Percentiles rank a stretch among this genome's conserved stretches.
phyloP scores from a whole-genome alignment of 768 basidiomycete genomes.

The Boletus patriciae region DNA sequence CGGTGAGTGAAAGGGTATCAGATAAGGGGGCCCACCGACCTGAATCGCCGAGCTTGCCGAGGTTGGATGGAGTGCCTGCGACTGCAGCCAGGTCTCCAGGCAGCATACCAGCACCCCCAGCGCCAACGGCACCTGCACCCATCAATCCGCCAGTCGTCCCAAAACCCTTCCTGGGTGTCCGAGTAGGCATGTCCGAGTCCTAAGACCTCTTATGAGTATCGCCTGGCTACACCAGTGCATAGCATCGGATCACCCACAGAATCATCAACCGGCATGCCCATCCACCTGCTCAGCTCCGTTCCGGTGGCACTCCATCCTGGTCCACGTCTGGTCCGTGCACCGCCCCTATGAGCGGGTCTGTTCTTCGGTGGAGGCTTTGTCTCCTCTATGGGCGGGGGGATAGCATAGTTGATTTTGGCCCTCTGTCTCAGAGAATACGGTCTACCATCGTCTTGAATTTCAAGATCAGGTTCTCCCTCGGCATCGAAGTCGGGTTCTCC shows the following conservation, averaged over 20 bases:
- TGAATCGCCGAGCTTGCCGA: slow-evolving; percentile 82
- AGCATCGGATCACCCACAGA: slow-evolving; percentile 47
- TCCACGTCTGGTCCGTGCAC: slow-evolving; percentile 43
- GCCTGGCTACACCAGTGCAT: neutral
- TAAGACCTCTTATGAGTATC: slow-evolving; percentile 23
- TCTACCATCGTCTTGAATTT: slow-evolving; percentile 40
- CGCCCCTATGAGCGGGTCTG: slow-evolving; percentile 42
- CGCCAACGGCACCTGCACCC: slow-evolving; percentile 46
- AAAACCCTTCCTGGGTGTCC: slow-evolving; percentile 69
- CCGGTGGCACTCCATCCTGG: slow-evolving; percentile 80
- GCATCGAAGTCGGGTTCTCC: slow-evolving; percentile 41
- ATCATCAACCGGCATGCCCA: slow-evolving; percentile 71
- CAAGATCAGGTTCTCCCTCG: slow-evolving; percentile 40
- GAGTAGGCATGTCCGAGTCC: slow-evolving; percentile 72
- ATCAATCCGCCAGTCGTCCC: slow-evolving; percentile 54
- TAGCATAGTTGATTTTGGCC: slow-evolving; percentile 70
- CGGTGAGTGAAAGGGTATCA: slow-evolving; percentile 12
- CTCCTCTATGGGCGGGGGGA: slow-evolving; percentile 80
- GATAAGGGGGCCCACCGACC: slow-evolving; percentile 41
- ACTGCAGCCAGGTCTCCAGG: slow-evolving; percentile 58
- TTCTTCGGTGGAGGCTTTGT: slow-evolving; percentile 41
- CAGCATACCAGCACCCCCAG: slow-evolving; percentile 56
- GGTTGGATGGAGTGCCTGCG: slow-evolving; percentile 79
- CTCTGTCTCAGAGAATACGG: slow-evolving; percentile 66
- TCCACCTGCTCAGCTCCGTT: slow-evolving; percentile 74